Evolutionary conservation across 202 grass and related monocot species (phyloP), one percentile per base, ranked within the genome.

Genomic region (Bolboschoenoplectus hybrid): DNA sequence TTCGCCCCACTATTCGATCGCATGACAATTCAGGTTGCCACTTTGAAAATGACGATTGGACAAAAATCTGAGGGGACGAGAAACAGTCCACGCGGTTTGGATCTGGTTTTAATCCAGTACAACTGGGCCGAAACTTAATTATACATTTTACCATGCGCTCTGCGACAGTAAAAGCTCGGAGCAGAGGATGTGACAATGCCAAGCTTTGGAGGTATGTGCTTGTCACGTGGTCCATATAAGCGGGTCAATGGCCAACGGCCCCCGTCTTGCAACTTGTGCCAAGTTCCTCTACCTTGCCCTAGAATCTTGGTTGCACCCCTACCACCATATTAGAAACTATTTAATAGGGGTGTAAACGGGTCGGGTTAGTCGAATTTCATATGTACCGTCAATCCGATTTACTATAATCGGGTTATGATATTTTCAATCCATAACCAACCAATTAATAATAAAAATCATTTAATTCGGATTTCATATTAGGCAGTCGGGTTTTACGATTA

Each of bases 201-300:
- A 26, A 73, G 17, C 20, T 10, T 58, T 58, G 60, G 61, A 50
- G 60, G 80, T 51, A 49, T 19, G 62, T 82, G 80, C 41, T 49
- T 49, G 45, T 67, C 80, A 82, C 80, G 80, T 82, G 80, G 61
- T 79, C 34, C 74, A 38, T 57, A 16, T 11, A 11, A 20, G 44
- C 13, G 39, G 20, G 58, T 82, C 43, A 49, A 62, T 46, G 78
- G 35, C 61, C 40, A 65, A 65, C 41, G 58, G 38, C 45, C 9
- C 12, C 11, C 16, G 7, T 67, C 61, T 66, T 67, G 52, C 61
- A 47, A 82, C 19, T 63, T 82, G 80, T 66, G 80, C 80, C 38
- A 17, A 44, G 6, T 56, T 4, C 12, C 20, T 8, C 45, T 57
- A 8, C 32, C 10, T 36, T 53, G 11, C 0, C 32, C 10, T 53